A percentile compares a stretch with the other conserved stretches of the same genome.
These are phyloP conservation scores for Plasmodium gonderi DNA, from an alignment of 169 alveolate genomes.

Conservation along the genomic window DNA sequence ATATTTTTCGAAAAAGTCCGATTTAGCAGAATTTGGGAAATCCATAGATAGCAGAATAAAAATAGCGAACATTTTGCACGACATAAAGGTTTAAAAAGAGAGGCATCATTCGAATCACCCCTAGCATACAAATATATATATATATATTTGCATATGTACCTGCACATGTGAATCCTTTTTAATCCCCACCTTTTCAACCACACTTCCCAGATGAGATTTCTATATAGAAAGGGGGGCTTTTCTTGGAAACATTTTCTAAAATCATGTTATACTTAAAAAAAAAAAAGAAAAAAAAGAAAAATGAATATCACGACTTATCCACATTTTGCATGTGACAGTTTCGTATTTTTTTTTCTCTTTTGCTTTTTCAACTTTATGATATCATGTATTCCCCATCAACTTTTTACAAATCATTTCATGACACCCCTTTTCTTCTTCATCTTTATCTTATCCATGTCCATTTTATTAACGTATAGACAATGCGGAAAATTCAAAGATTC, in stretches of 20 bases:
- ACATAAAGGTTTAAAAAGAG: not conserved
- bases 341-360: not conserved
- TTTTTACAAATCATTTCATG: too few relatives aligned
- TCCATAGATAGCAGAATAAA: not conserved
- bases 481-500: not conserved
- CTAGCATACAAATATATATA: not conserved
- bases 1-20: not conserved
- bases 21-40: not conserved
- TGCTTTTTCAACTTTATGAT: too few relatives aligned
- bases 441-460: not conserved
- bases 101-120: not conserved
- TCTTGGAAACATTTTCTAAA: not conserved
- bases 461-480: conserved; percentile 1
- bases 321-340: not conserved
- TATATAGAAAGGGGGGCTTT: not conserved
- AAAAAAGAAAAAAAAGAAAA: not conserved
- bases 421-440: not conserved
- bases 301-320: not conserved
- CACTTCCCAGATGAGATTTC: conserved; percentile 1
- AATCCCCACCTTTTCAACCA: not conserved
- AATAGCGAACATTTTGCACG: not conserved
- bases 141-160: not conserved
- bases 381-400: not conserved
- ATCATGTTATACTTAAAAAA: conserved; percentile 6
- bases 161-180: not conserved